Evolutionary conservation across 148 eudicot genomes (phyloP), one percentile per base, ranked within the genome.

Genomic region (Chenopodium formosanum): DNA sequence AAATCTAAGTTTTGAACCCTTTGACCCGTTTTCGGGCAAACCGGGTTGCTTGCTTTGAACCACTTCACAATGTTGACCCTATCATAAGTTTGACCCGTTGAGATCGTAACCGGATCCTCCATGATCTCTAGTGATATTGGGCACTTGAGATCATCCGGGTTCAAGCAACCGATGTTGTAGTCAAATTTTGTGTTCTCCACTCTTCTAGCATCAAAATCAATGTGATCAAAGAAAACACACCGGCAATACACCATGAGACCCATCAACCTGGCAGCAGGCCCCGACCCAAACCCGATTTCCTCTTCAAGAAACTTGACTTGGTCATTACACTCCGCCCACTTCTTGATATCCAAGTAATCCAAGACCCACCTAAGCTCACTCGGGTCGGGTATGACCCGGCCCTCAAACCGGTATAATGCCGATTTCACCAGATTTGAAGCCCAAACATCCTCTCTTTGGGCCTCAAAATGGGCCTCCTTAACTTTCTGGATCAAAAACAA

Each of bases 101-200:
- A 76, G 40, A 94, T 79, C 0, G 93, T 88, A 13, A 95, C 99
- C 11, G 98, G 99, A 81, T 95, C 98, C 16, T 32, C 76, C 97
- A 95, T 95, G 79, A 91, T 79, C 84, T 95, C 99, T 1, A 95
- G 87, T 23, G 97, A 88, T 75, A 95, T 95, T 1, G 99, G 97
- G 82, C 99, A 94, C 78, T 89, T 86, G 67, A 95, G 85, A 80
- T 94, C 97, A 73, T 92, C 98, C 56, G 78, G 74, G 68, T 90
- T 95, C 73, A 92, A 83, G 58, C 73, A 75, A 29, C 77, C 74
- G 67, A 88, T 27, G 46, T 67, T 19, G 9, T 50, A 79, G 2
- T 27, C 13, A 0, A 46, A 32, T 7, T 34, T 50, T 25, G 23
- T 73, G 29, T 37, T n/a, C 10, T 32, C 56, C 3, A 6, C 50